Evolutionary conservation across 1,284 basidiomycete species (phyloP), one percentile per base, ranked within the genome.

Genomic region (Pseudozyma hubeiensis): DNA sequence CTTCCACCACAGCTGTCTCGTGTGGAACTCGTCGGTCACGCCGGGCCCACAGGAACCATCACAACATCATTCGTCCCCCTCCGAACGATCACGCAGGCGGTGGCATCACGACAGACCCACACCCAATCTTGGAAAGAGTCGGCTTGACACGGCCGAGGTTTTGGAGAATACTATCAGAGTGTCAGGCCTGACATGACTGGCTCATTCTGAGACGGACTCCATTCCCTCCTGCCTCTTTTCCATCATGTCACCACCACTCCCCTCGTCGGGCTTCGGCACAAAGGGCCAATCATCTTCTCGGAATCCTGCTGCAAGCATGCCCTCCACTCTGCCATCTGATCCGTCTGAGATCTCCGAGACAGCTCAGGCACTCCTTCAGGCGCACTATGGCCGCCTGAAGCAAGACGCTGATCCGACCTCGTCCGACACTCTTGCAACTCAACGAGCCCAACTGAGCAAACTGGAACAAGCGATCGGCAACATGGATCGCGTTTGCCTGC

Each of bases 281-380:
- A 0, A 7, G 7, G 33, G 31, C 7, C 16, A 31, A 10, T 35
- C 39, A 3, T 52, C 50, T 17, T 52, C 43, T 24, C 43, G 43
- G 8, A 19, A 7, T 2, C 4, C 43, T 7, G 6, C 19, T 31
- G 37, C 44, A 49, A 14, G 11, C 31, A 50, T 43, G 44, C 33
- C 57, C 8, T 60, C 64, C 13, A 54, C 64, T 0, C 43, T 55
- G 7, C 53, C 58, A 2, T 49, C 53, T 24, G 63, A 72, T 44
- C 55, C 69, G 4, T 43, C 59, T 16, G 64, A 73, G 16, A 64
- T 73, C n/a, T 68, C 71, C 14, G 71, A 55, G 7, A 69, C 71
- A 2, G 71, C 71, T 11, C 71, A 74, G 29, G 71, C 71, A 4
- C 61, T 74, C 2, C 59, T 74, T 0, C 44, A 59, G 40, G 65